A percentile compares a stretch with the other conserved stretches of the same genome.
Evolutionary conservation across 1,284 basidiomycete genomes (phyloP).

Genomic region (Hymenochaete sp.): DNA sequence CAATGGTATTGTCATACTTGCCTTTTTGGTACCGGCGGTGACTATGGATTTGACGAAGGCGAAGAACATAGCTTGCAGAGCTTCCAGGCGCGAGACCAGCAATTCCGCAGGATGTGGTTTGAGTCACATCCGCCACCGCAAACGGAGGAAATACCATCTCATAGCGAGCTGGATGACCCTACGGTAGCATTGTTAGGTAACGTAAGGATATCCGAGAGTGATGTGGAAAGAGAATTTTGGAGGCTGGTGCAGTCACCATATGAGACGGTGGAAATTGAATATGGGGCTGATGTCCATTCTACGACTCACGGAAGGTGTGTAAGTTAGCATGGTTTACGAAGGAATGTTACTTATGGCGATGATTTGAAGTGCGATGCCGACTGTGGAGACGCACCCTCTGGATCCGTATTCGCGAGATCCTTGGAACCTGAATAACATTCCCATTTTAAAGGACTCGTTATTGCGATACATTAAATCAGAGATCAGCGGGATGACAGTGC

Average conservation of each 20-base stretch:
- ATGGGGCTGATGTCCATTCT: constrained; percentile 97
- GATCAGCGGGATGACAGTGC: constrained; percentile 99
- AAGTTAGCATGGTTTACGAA: too few relatives aligned
- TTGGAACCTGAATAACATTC: constrained; percentile 98
- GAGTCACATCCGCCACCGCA: constrained; percentile 57
- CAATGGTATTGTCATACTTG: constrained; percentile 97
- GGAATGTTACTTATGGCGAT: too few relatives aligned
- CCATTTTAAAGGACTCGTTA: constrained; percentile 81
- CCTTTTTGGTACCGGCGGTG: constrained; percentile 88
- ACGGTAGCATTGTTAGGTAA: constrained; percentile 55
- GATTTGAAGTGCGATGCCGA: constrained; percentile 77
- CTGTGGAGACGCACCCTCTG: constrained; percentile 85
- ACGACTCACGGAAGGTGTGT: constrained; percentile 91
- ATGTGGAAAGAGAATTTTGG: constrained; percentile 97
- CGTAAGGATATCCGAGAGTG: constrained; percentile 71
- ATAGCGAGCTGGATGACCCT: constrained; percentile 36
- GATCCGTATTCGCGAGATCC: constrained; percentile 84
- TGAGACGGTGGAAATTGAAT: constrained; percentile 97
- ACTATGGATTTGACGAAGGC: constrained; percentile 98
- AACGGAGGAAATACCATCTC: constrained; percentile 20
- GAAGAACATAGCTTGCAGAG: constrained; percentile 90
- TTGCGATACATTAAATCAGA: constrained; percentile 95
- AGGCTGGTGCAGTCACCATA: constrained; percentile 81
- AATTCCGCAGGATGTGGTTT: constrained; percentile 89
- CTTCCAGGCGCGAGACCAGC: constrained; percentile 86